Percentiles rank a stretch among this genome's conserved stretches.
phyloP scores from a whole-genome alignment of 2,329 filamentous ascomycete species.

The Metarhizium album region DNA sequence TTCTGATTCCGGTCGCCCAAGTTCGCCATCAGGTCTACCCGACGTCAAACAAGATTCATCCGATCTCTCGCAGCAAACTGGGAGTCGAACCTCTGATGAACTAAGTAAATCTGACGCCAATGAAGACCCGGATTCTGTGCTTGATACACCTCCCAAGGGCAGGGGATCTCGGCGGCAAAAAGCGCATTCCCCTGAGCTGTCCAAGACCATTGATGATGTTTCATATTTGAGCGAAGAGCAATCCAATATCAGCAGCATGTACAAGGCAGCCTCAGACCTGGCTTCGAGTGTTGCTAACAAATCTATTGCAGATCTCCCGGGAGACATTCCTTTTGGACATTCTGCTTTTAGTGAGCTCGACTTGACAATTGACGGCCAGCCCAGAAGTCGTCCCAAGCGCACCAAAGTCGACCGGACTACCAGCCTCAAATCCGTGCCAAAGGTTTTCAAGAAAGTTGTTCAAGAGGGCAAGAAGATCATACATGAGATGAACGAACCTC shows the following conservation, averaged over 20 bases:
- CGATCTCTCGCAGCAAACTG: constrained; percentile 10
- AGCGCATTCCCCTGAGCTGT: constrained; percentile 11
- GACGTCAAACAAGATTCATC: constrained; percentile 17
- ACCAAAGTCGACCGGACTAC: constrained; percentile 40
- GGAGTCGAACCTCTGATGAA: constrained; percentile 7
- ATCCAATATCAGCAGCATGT: constrained; percentile 15
- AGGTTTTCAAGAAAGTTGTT: constrained; percentile 53
- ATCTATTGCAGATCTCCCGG: constrained; percentile 42
- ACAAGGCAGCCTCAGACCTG: constrained; percentile 20
- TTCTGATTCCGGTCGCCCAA: constrained; percentile 12
- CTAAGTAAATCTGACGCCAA: constrained; percentile 19
- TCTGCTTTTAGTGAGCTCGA: constrained; percentile 58
- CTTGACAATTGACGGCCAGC: constrained; percentile 37
- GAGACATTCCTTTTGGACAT: constrained; percentile 52
- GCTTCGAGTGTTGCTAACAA: constrained; percentile 32
- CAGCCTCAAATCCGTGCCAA: constrained; percentile 51
- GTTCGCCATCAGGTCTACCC: constrained; percentile 16
- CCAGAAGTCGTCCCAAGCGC: constrained; percentile 29
- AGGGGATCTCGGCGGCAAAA: constrained; percentile 18
- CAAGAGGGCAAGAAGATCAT: constrained; percentile 55
- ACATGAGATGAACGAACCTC: constrained; percentile 47
- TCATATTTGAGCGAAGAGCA: constrained; percentile 20
- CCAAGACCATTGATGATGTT: constrained; percentile 16
- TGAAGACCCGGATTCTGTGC: constrained; percentile 27
- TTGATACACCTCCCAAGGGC: constrained; percentile 28